Base-by-base conservation (phyloP, 2,329 filamentous ascomycete species). In the Penicillium brevicompactum region DNA sequence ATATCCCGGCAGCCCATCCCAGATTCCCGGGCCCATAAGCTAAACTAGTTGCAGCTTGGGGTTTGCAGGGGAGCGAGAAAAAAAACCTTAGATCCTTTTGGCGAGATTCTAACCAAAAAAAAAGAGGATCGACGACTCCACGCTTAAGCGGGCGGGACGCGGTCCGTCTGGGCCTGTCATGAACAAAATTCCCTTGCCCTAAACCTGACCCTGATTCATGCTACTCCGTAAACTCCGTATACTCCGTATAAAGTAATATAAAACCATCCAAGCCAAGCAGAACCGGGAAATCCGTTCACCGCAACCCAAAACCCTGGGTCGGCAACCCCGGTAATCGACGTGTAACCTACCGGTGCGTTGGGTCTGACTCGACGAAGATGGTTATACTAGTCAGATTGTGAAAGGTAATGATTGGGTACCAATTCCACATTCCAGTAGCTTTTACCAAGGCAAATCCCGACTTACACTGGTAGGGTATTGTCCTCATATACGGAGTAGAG, bases 151-250 rank as follows among this genome's bases (percentile, higher is more conserved):
- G 18, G 44, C 51, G 51, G 51, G 52, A 51, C 27, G 52, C 52
- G 52, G 52, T 32, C 52, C 52, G 52, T 34, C 52, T 53, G 51
- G 51, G 41, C 51, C 51, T 53, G 38, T 32, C 51, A 46, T 31
- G 41, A 45, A 46, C 51, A 53, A 53, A 5, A 38, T 40, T 34
- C 13, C 10, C 11, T n/a, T n/a, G n/a, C n/a, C 13, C 13, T 38
- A 38, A n/a, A 38, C 9, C 18, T 18, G 18, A 38, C 37, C 14
- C 14, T n/a, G 14, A 8, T 16, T n/a, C n/a, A 31, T 31, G 10
- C 30, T 3, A 31, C 18, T 18, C 18, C 18, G 18, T 18, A n/a
- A n/a, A n/a, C n/a, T n/a, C n/a, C n/a, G n/a, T n/a, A n/a, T n/a
- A n/a, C n/a, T n/a, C n/a, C n/a, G n/a, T n/a, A n/a, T n/a, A n/a